Evolutionary conservation across 768 basidiomycete species (phyloP), one percentile per base, ranked within the genome.

Genomic region (Boletus reticuloceps): DNA sequence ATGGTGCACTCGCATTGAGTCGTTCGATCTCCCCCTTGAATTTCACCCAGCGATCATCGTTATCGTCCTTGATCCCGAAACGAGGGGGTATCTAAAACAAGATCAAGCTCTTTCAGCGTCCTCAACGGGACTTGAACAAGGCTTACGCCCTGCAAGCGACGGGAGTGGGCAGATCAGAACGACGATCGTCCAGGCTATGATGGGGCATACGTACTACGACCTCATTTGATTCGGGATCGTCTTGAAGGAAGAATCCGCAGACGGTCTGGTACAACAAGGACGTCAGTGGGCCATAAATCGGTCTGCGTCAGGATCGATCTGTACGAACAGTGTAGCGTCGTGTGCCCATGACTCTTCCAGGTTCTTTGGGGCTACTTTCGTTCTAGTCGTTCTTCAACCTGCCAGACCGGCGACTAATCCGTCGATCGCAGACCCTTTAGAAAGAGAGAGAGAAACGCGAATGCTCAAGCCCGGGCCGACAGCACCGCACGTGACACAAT

Each of bases 31-130:
- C 65, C 0, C 44, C 32, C 45, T 67, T 66, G 60, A 88, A 76
- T 6, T 58, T 75, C 7, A 51, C 51, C 86, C 87, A 89, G 43
- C 82, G 73, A 31, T 77, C 68, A 1, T 72, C 53, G 0, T 80
- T 75, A 5, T 74, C 67, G 49, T 88, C 84, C 13, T 81, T 57
- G 16, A 88, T 75, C 16, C 85, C 87, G 50, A 89, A 86, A 16
- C 79, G 72, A 5, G 77, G 68, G 0, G 79, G 84, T 20, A 85
- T 66, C 85, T 87, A 65, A 16, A 46, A 34, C 17, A 25, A 1
- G 14, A 44, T 31, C n/a, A 31, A 40, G 42, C 7, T 55, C 40
- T 43, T 36, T 34, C 25, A 25, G 27, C 22, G n/a, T 31, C 22
- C 17, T 25, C 16, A 0, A 29, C 6, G 16, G 17, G 27, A 41